Evolutionary conservation across 495 filamentous ascomycete genomes (phyloP).

Genomic region (Aspergillus diversus): DNA sequence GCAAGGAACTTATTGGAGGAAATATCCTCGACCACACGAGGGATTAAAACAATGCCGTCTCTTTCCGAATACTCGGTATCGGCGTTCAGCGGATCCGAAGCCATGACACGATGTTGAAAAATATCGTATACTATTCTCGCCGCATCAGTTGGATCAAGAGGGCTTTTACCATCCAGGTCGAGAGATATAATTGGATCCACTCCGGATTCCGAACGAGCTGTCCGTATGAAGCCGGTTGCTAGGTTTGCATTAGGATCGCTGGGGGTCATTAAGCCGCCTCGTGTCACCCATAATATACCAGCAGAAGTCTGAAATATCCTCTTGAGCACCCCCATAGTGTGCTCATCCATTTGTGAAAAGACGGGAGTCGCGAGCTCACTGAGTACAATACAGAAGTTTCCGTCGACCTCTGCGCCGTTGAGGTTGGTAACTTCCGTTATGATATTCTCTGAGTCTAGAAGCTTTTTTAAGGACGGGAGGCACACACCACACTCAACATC

Average conservation of each 20-base stretch:
- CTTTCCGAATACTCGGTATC: slow-evolving; percentile 34
- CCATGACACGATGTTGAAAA: slow-evolving; percentile 22
- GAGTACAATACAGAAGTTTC: slow-evolving; percentile 33
- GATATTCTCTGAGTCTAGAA: neutral
- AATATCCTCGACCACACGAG: slow-evolving; percentile 27
- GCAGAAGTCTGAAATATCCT: slow-evolving; percentile 24
- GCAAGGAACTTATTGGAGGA: slow-evolving; percentile 18
- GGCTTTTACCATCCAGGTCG: slow-evolving; percentile 27
- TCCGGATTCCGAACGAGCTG: slow-evolving; percentile 36
- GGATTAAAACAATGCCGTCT: slow-evolving; percentile 26
- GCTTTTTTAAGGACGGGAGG: slow-evolving; percentile 2
- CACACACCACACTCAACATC: neutral
- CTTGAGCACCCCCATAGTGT: slow-evolving; percentile 26
- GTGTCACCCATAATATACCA: slow-evolving; percentile 36
- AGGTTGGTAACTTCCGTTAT: slow-evolving; percentile 14
- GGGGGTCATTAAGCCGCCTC: slow-evolving; percentile 24
- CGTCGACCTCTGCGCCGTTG: slow-evolving; percentile 15
- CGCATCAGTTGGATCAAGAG: neutral
- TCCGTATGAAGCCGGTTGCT: slow-evolving; percentile 34
- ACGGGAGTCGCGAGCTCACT: slow-evolving; percentile 15
- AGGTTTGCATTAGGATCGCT: slow-evolving; percentile 29
- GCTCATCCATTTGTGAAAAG: slow-evolving; percentile 9
- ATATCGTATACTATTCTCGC: slow-evolving; percentile 23
- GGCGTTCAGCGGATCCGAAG: neutral
- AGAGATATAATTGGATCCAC: slow-evolving; percentile 32